Base-by-base conservation (phyloP, 805 yeast genomes). In the Wickerhamiella brachini region DNA sequence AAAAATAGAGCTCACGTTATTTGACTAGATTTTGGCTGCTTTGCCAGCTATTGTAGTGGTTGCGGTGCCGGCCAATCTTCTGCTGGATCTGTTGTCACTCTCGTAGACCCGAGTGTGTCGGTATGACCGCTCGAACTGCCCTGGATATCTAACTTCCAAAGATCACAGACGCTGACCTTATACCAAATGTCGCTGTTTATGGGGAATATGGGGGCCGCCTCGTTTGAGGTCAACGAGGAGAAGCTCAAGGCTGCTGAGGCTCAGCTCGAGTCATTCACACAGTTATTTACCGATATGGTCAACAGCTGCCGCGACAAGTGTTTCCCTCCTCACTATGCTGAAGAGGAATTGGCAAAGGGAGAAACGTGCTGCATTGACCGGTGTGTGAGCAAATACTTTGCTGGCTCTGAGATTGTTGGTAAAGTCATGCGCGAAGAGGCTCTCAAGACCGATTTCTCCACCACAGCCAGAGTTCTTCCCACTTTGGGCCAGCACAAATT, bases 321-420 rank as follows among this genome's bases (percentile, higher is more conserved):
- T 67, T 75, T 93, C 42, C 81, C 83, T n/a, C 77, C 73, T n/a
- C 85, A 82, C 56, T 89, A 84, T 67, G 85, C 86, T 15, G 97
- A 90, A 59, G 74, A 77, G 9, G 97, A 90, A 23, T 70, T 89
- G 50, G 80, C 78, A 56, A 87, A 88, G 60, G 97, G 95, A 38
- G 97, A 89, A 63, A 67, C 73, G 53, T 74, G 78, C 45, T 90
- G 97, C 64, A 69, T 85, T 10, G 95, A 88, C 65, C 71, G 97
- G 54, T 89, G 97, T 68, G 90, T 85, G 44, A 68, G 79, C 56
- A 89, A 89, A 65, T 88, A 81, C 66, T 85, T 87, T 71, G 74
- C 74, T 59, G 81, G 88, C 45, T 88, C 56, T 50, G 26, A 37
- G 82, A 44, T 54, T 47, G 55, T 66, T 4, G 65, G 66, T 38